Percentiles rank a stretch among this genome's conserved stretches.
phyloP scores from a whole-genome alignment of 495 filamentous ascomycete genomes.

The Astrothelium subdiscretum region DNA sequence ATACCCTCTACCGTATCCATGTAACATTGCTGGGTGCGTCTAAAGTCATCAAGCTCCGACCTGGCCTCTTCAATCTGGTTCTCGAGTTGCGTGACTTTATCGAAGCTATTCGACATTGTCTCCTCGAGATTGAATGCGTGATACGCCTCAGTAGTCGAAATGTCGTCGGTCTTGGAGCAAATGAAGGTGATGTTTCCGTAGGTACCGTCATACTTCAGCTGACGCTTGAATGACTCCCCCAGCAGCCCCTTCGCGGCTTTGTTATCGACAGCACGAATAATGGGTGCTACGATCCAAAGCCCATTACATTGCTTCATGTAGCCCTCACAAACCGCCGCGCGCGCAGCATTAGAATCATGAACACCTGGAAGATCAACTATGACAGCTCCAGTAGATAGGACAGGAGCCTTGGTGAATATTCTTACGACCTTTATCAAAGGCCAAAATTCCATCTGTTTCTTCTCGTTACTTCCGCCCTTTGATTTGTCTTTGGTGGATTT shows the following conservation, averaged over 20 bases:
- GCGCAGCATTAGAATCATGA: conserved; percentile 54
- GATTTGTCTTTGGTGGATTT: conserved; percentile 30
- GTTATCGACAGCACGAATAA: conserved; percentile 54
- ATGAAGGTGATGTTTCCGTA: conserved; percentile 45
- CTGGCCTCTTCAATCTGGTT: conserved; percentile 27
- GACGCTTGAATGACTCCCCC: conserved; percentile 48
- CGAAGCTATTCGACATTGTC: conserved; percentile 18
- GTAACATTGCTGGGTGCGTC: conserved; percentile 27
- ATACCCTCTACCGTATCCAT: conserved; percentile 24
- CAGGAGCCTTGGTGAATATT: conserved; percentile 44
- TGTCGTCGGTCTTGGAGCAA: conserved; percentile 59
- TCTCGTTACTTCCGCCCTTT: conserved; percentile 23
- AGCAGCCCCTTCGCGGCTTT: conserved; percentile 51
- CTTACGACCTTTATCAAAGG: conserved; percentile 55
- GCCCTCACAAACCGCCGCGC: conserved; percentile 45
- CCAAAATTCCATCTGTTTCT: conserved; percentile 44
- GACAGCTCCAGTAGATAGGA: conserved; percentile 48
- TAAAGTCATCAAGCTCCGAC: conserved; percentile 25
- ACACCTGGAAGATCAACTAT: conserved; percentile 58
- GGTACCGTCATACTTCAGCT: conserved; percentile 51
- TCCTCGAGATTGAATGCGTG: conserved; percentile 33
- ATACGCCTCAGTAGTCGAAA: conserved; percentile 40
- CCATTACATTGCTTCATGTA: conserved; percentile 48
- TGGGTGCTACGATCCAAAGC: conserved; percentile 53
- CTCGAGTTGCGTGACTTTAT: conserved; percentile 27